phyloP scores from a whole-genome alignment of 1,284 basidiomycete genomes.

The Xerocomus minutiporus region DNA sequence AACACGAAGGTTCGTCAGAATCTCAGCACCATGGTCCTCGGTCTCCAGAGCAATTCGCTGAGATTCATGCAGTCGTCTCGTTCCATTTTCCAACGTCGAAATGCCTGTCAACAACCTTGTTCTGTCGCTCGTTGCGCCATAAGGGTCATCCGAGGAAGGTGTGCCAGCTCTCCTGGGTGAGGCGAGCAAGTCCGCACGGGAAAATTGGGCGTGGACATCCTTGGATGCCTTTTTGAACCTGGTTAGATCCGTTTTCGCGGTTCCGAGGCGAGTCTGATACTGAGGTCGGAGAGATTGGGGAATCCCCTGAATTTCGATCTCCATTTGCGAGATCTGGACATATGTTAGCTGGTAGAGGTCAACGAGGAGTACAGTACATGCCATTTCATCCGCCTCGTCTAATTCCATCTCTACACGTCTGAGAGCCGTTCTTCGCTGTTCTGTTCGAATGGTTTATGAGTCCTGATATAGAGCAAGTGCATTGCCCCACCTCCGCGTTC shows the following conservation, averaged over 20 bases:
- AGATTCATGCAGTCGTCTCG: conserved; percentile 81
- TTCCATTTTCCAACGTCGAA: conserved; percentile 70
- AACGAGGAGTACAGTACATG: conserved; percentile 30
- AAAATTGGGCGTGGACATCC: conserved; percentile 54
- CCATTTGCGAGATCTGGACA: conserved; percentile 92
- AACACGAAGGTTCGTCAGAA: conserved; percentile 77
- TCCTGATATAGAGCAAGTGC: neutral
- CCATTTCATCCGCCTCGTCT: conserved; percentile 98
- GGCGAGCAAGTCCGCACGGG: conserved; percentile 57
- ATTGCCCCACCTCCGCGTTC: conserved; percentile 50
- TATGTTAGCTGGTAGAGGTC: conserved; percentile 7
- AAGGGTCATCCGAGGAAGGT: conserved; percentile 76
- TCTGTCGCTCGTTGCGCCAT: conserved; percentile 62
- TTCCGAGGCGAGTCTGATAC: conserved; percentile 69
- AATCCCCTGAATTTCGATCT: conserved; percentile 96
- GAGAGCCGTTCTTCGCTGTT: conserved; percentile 79
- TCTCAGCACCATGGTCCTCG: conserved; percentile 92
- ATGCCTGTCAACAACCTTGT: conserved; percentile 78
- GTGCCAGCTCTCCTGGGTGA: conserved; percentile 42
- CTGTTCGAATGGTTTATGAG: conserved; percentile 37
- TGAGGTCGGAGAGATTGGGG: conserved; percentile 76
- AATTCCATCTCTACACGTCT: conserved; percentile 91
- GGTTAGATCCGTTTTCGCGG: conserved; percentile 69
- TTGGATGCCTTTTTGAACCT: conserved; percentile 77
- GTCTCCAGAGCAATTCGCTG: conserved; percentile 94